Evolutionary conservation across 306 rosid genomes (phyloP).

Genomic region (Lathyrus aphaca): DNA sequence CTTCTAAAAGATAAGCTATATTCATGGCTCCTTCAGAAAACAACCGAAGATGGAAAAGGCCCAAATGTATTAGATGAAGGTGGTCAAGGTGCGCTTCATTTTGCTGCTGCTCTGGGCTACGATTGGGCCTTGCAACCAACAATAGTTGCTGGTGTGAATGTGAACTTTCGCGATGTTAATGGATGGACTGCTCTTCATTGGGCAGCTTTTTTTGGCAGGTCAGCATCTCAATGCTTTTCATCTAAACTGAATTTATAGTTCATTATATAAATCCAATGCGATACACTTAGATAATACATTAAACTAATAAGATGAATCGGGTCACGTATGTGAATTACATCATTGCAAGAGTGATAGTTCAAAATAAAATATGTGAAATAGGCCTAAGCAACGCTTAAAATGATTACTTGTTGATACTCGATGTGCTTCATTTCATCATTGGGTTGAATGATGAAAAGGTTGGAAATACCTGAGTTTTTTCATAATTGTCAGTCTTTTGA

Average conservation of each 20-base stretch:
- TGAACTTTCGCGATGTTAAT: conserved; percentile 84
- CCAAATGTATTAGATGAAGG: conserved; percentile 72
- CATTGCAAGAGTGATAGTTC: conserved; percentile 1
- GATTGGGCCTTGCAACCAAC: conserved; percentile 87
- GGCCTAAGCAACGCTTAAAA: conserved; percentile 27
- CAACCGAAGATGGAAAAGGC: conserved; percentile 80
- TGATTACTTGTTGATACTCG: neutral
- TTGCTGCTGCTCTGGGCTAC: conserved; percentile 88
- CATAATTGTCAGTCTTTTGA: neutral
- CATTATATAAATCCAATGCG: neutral
- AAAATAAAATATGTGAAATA: conserved; percentile 19
- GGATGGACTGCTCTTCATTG: conserved; percentile 98
- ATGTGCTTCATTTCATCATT: conserved; percentile 13
- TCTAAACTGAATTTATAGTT: conserved; percentile 23
- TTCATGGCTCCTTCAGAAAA: conserved; percentile 78
- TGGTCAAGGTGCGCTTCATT: conserved; percentile 92
- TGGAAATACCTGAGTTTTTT: conserved; percentile 10
- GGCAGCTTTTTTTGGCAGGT: conserved; percentile 96
- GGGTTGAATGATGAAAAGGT: conserved; percentile 17
- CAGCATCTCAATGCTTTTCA: conserved; percentile 38
- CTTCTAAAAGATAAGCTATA: conserved; percentile 71
- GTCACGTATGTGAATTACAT: conserved; percentile 4
- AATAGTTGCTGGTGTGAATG: conserved; percentile 70
- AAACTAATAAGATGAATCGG: neutral
- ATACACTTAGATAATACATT: conserved; percentile 13